These are phyloP conservation scores for Falciphora oryzae DNA, from an alignment of 2,329 filamentous ascomycete species.

Conservation along the genomic window DNA sequence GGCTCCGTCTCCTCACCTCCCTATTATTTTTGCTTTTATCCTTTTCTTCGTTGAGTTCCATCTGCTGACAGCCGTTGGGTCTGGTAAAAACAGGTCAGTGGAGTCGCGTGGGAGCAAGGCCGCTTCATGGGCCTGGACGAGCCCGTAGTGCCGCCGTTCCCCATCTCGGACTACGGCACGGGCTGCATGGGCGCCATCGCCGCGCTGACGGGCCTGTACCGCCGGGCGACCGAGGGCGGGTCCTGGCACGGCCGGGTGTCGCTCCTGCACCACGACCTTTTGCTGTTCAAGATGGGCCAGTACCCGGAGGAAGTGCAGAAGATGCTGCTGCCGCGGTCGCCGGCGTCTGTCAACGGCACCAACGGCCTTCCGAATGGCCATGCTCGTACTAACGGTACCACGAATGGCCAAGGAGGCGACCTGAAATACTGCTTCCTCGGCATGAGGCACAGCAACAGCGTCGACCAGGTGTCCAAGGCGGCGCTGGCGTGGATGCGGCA, in stretches of 20 bases:
- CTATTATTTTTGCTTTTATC: too few relatives aligned
- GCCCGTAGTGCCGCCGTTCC: slow-evolving; percentile 60
- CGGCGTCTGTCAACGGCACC: neutral
- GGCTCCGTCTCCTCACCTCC: neutral
- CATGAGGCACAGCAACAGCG: slow-evolving; percentile 50
- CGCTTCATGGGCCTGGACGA: slow-evolving; percentile 54
- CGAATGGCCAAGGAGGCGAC: neutral
- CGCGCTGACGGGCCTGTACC: slow-evolving; percentile 57
- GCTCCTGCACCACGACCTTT: slow-evolving; percentile 62
- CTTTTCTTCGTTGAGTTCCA: too few relatives aligned
- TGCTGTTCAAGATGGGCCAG: slow-evolving; percentile 55
- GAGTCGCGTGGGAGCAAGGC: slow-evolving; percentile 58
- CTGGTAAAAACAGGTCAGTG: slow-evolving; percentile 27
- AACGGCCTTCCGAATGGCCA: too few relatives aligned
- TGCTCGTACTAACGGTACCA: too few relatives aligned
- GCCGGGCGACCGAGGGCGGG: slow-evolving; percentile 56
- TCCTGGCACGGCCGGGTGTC: slow-evolving; percentile 61
- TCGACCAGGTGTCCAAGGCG: slow-evolving; percentile 58
- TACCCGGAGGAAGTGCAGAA: slow-evolving; percentile 49
- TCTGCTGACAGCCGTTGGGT: neutral
- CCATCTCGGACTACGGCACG: slow-evolving; percentile 62
- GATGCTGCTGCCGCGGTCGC: slow-evolving; percentile 31
- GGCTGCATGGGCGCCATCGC: slow-evolving; percentile 67
- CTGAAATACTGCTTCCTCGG: neutral
- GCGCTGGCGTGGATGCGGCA: slow-evolving; percentile 49